Conservation (phyloP, 495 filamentous ascomycete genomes). For the Podospora pseudocomata region DNA sequence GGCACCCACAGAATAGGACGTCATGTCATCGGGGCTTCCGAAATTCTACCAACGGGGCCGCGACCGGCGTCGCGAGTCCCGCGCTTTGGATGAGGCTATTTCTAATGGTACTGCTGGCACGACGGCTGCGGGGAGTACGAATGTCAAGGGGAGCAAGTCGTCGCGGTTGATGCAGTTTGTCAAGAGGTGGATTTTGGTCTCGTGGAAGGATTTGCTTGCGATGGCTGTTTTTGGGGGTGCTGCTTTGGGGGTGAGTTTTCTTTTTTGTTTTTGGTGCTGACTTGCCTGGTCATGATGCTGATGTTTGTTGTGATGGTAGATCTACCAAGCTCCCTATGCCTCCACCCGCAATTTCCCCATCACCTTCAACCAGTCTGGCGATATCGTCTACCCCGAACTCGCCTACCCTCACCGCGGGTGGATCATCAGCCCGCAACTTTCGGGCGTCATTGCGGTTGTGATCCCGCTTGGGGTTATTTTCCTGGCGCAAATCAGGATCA, state of each 20-base stretch:
- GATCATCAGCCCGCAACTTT: slow-evolving; percentile 58
- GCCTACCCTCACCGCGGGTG: slow-evolving; percentile 60
- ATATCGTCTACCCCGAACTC: slow-evolving; percentile 58
- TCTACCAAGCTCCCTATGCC: slow-evolving; percentile 57
- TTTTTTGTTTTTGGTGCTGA: background rate
- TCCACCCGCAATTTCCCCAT: slow-evolving; percentile 37
- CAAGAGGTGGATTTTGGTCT: slow-evolving; percentile 49
- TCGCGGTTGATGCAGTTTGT: slow-evolving; percentile 11
- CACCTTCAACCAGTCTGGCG: slow-evolving; percentile 48
- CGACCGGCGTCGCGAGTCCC: background rate
- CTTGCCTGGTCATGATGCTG: background rate
- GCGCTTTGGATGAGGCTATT: background rate
- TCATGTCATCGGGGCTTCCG: background rate
- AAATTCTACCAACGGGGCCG: background rate
- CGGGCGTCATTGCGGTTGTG: slow-evolving; percentile 52
- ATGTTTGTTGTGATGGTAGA: slow-evolving; percentile 31
- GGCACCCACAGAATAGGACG: background rate
- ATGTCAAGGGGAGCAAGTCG: background rate
- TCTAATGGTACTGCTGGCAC: background rate
- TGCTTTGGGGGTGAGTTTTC: slow-evolving; percentile 51
- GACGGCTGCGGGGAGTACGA: background rate
- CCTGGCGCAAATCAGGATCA: slow-evolving; percentile 56
- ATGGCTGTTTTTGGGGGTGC: slow-evolving; percentile 55
- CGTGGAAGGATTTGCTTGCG: slow-evolving; percentile 57
- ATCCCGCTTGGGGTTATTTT: slow-evolving; percentile 57